Evolutionary conservation across 2,329 filamentous ascomycete genomes (phyloP), one percentile per base, ranked within the genome.

Genomic region (Penicillium sclerotigenum): DNA sequence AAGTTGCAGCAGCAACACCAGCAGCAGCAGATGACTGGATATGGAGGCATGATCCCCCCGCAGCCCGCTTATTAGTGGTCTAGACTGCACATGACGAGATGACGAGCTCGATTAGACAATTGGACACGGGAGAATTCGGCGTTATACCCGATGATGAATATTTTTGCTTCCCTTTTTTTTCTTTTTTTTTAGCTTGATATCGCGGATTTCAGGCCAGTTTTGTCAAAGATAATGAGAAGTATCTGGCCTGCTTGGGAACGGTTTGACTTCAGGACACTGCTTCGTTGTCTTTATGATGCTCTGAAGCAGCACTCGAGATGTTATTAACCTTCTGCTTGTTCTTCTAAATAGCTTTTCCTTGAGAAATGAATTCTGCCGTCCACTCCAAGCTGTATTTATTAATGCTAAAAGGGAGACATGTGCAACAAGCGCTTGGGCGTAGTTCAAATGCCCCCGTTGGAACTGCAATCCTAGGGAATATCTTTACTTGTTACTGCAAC

Each of bases 1-100:
- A 80, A 80, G 60, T 70, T 79, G 62, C 73, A 73, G 59, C 75
- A 77, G 53, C 70, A 71, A 18, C 71, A 74, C 45, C 71, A 75
- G 46, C 70, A 74, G 38, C 68, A 70, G 41, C 71, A 74, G 61
- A 69, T 75, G 68, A 60, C 70, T 20, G 71, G 71, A 18, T 76
- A 76, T 61, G 71, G 71, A 26, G 73, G 73, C 18, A 70, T 76
- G 64, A 65, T 73, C 52, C 65, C 72, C 13, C 67, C 70, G 29
- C 72, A 74, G 49, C 67, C 71, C 33, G 64, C 71, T 31, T 74
- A 74, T 56, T 73, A 68, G 55, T 41, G 38, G 29, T 10, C 26
- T 29, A 40, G 40, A 45, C 41, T 40, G 56, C 59, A 57, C 60
- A 66, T 68, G 61, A 68, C 52, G 64, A 68, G 64, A 66, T 65